Evolutionary conservation across 768 basidiomycete species (phyloP).

Genomic region (Tricholoma sp.): DNA sequence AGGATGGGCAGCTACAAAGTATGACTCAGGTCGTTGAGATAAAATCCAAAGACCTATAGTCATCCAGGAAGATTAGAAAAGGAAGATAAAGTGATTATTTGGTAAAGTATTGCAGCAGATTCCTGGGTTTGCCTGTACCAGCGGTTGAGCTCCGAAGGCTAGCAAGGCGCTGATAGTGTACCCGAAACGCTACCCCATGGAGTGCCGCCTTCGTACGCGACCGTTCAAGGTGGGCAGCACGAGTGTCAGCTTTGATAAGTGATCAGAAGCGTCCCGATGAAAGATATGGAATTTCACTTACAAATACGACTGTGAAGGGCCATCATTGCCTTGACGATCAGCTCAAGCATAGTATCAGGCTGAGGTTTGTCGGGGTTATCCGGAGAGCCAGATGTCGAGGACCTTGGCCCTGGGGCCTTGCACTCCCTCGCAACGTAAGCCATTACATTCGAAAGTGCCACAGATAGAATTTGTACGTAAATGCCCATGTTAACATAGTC

Average conservation of each 20-base stretch:
- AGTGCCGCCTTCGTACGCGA: slow-evolving; percentile 67
- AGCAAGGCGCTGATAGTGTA: slow-evolving; percentile 53
- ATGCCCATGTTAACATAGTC: slow-evolving; percentile 59
- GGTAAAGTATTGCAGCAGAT: slow-evolving; percentile 10
- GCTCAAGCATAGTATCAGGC: slow-evolving; percentile 39
- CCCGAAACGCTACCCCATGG: slow-evolving; percentile 57
- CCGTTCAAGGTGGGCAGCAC: slow-evolving; percentile 71
- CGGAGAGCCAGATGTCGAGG: slow-evolving; percentile 1
- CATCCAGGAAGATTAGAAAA: background rate
- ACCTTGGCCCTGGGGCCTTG: slow-evolving; percentile 10
- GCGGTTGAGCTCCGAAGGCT: slow-evolving; percentile 15
- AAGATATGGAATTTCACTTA: slow-evolving; percentile 26
- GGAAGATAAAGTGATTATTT: slow-evolving; percentile 8
- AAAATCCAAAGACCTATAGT: background rate
- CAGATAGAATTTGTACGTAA: slow-evolving; percentile 50
- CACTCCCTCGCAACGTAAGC: slow-evolving; percentile 51
- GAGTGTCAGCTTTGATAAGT: slow-evolving; percentile 53
- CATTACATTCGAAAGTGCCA: slow-evolving; percentile 53
- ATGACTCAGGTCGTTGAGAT: slow-evolving; percentile 2
- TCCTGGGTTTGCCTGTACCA: background rate
- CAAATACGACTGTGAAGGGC: slow-evolving; percentile 56
- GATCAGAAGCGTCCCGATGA: background rate
- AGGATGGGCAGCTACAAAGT: slow-evolving; percentile 10
- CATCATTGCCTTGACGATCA: slow-evolving; percentile 45
- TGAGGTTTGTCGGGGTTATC: slow-evolving; percentile 16